Conservation (phyloP, 2,329 filamentous ascomycete genomes). For the Colletotrichum tropicale region DNA sequence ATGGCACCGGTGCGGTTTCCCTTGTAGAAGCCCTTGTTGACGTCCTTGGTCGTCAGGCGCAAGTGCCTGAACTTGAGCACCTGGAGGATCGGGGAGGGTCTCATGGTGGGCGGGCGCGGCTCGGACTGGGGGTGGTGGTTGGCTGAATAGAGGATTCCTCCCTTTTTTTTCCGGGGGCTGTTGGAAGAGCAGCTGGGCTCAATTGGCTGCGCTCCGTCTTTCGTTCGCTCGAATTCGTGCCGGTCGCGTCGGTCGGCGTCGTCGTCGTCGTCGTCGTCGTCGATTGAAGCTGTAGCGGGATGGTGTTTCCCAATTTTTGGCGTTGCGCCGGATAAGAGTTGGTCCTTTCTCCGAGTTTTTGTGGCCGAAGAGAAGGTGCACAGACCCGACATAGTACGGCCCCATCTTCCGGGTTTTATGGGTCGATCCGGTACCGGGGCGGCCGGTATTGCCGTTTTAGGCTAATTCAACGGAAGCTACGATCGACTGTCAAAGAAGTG, state of each 20-base stretch:
- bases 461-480: background rate
- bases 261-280: background rate
- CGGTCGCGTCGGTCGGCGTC: background rate
- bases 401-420: background rate
- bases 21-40: constrained; percentile 96
- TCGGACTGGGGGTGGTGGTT: background rate
- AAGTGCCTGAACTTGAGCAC: constrained; percentile 74
- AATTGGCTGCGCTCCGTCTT: background rate
- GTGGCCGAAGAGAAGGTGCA: background rate
- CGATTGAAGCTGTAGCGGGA: background rate
- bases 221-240: background rate
- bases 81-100: constrained; percentile 70
- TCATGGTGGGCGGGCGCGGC: constrained; percentile 52
- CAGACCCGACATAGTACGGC: background rate
- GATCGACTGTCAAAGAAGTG: background rate
- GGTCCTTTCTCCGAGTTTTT: background rate
- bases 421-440: background rate
- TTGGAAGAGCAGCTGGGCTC: background rate
- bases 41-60: constrained; percentile 88
- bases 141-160: background rate
- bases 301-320: constrained; percentile 19
- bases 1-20: constrained; percentile 88
- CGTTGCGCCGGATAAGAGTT: constrained; percentile 19
- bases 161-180: background rate
- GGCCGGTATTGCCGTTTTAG: background rate